phyloP scores from a whole-genome alignment of 108 stramenopile species.

The Nannochloropsis salina region DNA sequence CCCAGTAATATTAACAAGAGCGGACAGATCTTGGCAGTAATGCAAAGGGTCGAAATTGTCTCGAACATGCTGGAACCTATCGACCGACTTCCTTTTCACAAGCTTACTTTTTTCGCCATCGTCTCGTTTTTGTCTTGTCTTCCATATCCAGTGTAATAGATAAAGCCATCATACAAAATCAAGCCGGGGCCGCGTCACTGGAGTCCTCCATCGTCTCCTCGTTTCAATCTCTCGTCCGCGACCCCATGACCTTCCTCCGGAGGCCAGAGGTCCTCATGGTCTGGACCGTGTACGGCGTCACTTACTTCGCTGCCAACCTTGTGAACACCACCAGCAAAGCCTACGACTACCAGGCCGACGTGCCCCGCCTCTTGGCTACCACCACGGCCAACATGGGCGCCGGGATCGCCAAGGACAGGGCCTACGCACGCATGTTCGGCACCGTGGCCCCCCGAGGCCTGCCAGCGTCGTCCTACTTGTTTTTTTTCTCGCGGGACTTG shows the following conservation, averaged over 20 bases:
- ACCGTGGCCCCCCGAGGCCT: conserved; percentile 20
- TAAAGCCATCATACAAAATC: conserved; percentile 11
- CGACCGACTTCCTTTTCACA: background rate
- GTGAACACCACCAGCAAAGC: conserved; percentile 32
- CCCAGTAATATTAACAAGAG: too few relatives aligned
- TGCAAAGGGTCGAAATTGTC: background rate
- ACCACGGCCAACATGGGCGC: conserved; percentile 43
- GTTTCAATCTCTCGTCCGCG: background rate
- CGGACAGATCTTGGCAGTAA: background rate
- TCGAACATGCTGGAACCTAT: background rate
- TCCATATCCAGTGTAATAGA: background rate
- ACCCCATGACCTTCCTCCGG: conserved; percentile 22
- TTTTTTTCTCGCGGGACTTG: conserved; percentile 35
- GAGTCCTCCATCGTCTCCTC: conserved; percentile 14
- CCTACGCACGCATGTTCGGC: conserved; percentile 37
- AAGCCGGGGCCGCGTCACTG: background rate
- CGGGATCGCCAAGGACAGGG: conserved; percentile 34
- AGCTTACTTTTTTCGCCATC: background rate
- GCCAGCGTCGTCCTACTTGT: conserved; percentile 31
- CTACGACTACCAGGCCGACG: background rate
- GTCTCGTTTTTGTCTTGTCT: background rate
- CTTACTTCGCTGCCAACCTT: conserved; percentile 27
- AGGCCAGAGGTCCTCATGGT: conserved; percentile 39
- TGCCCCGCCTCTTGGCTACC: conserved; percentile 36
- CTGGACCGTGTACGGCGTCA: conserved; percentile 31